These are phyloP conservation scores for Camellia oleifera DNA, from an alignment of 179 eudicot species.

Conservation along the genomic window DNA sequence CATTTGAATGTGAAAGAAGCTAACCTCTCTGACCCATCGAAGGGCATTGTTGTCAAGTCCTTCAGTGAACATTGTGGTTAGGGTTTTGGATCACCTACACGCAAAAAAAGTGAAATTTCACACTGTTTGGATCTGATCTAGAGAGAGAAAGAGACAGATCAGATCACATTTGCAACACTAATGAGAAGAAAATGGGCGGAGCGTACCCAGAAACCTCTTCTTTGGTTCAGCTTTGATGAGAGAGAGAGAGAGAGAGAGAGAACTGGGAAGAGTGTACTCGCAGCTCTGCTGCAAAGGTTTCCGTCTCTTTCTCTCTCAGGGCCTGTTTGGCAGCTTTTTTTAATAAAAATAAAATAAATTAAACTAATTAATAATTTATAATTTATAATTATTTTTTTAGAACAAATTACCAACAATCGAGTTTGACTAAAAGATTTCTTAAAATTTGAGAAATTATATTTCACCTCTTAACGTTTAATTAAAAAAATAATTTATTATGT, in stretches of 20 bases:
- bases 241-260: neutral
- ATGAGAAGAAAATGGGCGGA: neutral
- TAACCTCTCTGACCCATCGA: conserved; percentile 73
- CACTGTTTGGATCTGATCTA: neutral
- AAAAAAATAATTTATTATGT: no score
- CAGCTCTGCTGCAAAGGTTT: neutral
- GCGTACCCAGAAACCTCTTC: neutral
- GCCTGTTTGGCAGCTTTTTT: no score
- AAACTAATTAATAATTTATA: no score
- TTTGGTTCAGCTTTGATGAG: neutral
- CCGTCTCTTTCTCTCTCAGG: neutral
- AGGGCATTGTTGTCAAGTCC: conserved; percentile 76
- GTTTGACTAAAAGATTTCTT: no score
- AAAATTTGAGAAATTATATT: no score
- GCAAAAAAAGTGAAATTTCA: neutral
- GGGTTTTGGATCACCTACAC: neutral
- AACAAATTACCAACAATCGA: no score
- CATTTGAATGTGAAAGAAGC: neutral
- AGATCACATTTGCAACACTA: neutral
- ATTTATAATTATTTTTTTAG: no score
- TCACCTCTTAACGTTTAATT: no score
- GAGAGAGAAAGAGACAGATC: neutral
- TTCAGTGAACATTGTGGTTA: conserved; percentile 60
- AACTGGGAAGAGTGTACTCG: neutral
- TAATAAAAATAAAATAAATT: no score